Base-by-base conservation (phyloP, 2,329 filamentous ascomycete species). In the Ambrosiella beaveri region DNA sequence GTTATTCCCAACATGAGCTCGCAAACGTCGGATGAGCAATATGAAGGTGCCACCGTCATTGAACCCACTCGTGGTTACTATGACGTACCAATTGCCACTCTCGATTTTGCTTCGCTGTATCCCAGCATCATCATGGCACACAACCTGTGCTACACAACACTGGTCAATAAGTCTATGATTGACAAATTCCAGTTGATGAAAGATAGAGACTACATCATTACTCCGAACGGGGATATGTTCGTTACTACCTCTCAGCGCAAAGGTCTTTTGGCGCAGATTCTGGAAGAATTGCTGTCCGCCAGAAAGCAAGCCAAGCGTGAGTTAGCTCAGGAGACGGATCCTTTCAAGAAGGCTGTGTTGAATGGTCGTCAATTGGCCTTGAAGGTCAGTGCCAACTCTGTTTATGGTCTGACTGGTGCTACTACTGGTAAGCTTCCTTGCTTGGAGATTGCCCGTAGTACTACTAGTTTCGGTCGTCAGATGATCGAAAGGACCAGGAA, bases 401-500 rank as follows among this genome's bases (percentile, higher is more conserved):
- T 98, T 36, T 98, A 98, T 71, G 93, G 93, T 74, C 75, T 98
- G 63, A 98, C 93, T 6, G 93, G 93, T 71, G 94, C 93, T 1
- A 97, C 90, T 0, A 89, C 89, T 38, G 93, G 93, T 66, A 98
- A 98, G 68, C 76, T 98, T 45, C 93, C 93, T 0, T 98, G 93
- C 75, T 75, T 98, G 60, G 82, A 86, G 45, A 97, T 98, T 69
- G 93, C 93, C 61, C 95, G 89, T 73, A 95, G 89, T 71, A 97
- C 93, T 12, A 98, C 93, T 1, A 89, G 86, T 73, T 98, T 95
- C 66, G 93, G 93, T 64, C 88, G 93, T 65, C 86, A 96, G 68
- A 98, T 98, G 93, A 98, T 98, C 74, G 91, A 97, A 70, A 93
- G 84, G 72, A 97, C 93, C 0, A 97, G 95, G 70, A 79, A 85